phyloP scores from a whole-genome alignment of 1,284 basidiomycete genomes.

The Sporisorium sorghi region DNA sequence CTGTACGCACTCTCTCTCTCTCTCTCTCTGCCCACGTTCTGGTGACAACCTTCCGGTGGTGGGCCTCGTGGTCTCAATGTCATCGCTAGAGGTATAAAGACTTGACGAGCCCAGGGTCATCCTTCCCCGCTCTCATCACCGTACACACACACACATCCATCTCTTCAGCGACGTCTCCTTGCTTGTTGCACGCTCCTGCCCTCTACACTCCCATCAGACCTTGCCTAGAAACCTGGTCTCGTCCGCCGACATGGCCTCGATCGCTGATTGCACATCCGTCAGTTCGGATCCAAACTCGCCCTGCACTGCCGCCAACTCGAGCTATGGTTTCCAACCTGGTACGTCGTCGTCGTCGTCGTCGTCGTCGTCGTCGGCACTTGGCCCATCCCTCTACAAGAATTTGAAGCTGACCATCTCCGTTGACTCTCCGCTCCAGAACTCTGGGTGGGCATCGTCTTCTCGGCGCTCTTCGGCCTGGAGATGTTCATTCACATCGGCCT shows the following conservation, averaged over 20 bases:
- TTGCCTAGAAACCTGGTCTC: neutral
- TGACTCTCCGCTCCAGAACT: conserved; percentile 10
- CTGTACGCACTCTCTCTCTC: no score
- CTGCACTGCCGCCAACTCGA: conserved; percentile 36
- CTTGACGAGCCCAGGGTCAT: neutral
- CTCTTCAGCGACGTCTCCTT: neutral
- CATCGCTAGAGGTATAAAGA: neutral
- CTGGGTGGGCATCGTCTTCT: conserved; percentile 46
- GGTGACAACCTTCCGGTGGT: no score
- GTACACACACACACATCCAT: neutral
- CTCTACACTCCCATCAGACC: neutral
- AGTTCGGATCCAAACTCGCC: conserved; percentile 21
- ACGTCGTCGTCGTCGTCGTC: no score
- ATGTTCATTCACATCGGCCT: conserved; percentile 29
- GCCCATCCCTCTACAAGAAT: no score
- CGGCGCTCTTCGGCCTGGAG: conserved; percentile 28
- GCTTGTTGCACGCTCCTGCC: neutral
- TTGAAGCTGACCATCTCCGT: neutral
- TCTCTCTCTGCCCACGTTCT: no score
- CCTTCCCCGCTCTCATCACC: neutral
- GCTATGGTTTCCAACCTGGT: conserved; percentile 41
- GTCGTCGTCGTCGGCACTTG: no score
- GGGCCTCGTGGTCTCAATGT: neutral
- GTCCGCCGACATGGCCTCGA: neutral
- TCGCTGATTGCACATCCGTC: conserved; percentile 9